Conservation (phyloP, 225 moss, liverwort and hornwort genomes). For the Climacium dendroides region DNA sequence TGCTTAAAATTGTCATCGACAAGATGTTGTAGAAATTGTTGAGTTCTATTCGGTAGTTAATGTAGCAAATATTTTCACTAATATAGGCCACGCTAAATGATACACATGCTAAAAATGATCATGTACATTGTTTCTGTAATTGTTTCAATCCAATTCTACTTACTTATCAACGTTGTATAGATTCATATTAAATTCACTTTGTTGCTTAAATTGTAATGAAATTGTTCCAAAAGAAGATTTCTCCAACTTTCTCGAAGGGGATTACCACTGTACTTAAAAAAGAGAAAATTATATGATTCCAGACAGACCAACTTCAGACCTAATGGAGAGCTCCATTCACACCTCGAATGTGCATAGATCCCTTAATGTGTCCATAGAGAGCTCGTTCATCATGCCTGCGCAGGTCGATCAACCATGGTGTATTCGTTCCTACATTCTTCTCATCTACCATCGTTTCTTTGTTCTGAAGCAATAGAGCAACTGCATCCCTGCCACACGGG, state of each 20-base stretch:
- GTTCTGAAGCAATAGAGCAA: constrained; percentile 58
- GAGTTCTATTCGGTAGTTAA: not conserved
- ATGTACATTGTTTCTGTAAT: not conserved
- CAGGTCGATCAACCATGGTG: constrained; percentile 64
- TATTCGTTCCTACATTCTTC: constrained; percentile 23
- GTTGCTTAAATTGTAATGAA: not conserved
- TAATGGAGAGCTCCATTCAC: not conserved
- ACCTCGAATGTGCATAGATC: constrained; percentile 89
- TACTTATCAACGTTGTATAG: not conserved
- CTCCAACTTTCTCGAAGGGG: not conserved
- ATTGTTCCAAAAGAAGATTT: not conserved
- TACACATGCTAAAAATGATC: not conserved
- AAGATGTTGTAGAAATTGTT: not conserved
- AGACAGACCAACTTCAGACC: not conserved
- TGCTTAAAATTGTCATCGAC: not conserved
- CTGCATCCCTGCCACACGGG: constrained; percentile 36
- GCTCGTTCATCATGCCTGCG: constrained; percentile 84
- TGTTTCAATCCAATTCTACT: not conserved
- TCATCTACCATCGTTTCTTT: constrained; percentile 23
- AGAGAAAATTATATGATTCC: not conserved
- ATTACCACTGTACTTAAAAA: not conserved
- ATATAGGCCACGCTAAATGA: not conserved
- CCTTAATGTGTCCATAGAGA: constrained; percentile 69
- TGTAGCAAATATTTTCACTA: not conserved
- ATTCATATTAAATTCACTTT: not conserved